Base-by-base conservation (phyloP, 1,284 basidiomycete species). In the Ceratobasidium papillatum region DNA sequence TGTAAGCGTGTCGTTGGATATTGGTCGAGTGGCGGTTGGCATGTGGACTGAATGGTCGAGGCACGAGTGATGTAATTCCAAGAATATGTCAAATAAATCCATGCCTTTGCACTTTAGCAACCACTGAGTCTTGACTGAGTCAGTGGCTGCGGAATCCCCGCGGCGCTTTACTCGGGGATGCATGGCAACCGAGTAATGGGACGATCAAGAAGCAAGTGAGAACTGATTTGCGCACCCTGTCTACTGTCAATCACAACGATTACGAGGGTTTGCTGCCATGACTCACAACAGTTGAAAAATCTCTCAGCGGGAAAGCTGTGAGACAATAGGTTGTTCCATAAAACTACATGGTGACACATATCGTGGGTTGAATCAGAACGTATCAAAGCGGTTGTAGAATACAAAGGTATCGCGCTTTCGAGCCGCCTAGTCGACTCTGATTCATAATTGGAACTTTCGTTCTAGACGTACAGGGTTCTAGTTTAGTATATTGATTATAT, bases 341-440 rank as follows among this genome's bases (percentile, higher is more conserved):
- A 34, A 8, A 54, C 7, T 11, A 43, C 22, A 9, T 3, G n/a
- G 3, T 19, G 19, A 47, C 19, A 47, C 9, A 47, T 47, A 41
- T 61, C 22, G 30, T n/a, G 54, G n/a, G 30, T 32, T 14, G 19
- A 25, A 45, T 27, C 41, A 14, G 14, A 22, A 1, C 7, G 30
- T 62, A 62, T 30, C 32, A 62, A 9, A 11, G 22, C 3, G 17
- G 58, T n/a, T 4, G 45, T 43, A 17, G 25, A 62, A 62, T 62
- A 62, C 41, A 62, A 38, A 58, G 14, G 30, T 41, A 41, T 45
- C 59, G 59, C 59, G 59, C 59, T 45, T 45, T 45, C 38, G 41
- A 62, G 41, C 59, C 59, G 59, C 59, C 25, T 45, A 9, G 22
- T 38, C 12, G 3, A n/a, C n/a, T 17, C 11, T 45, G 38, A 62